Evolutionary conservation across 2,329 filamentous ascomycete species (phyloP).

Genomic region (Sphaerulina vaccinii): DNA sequence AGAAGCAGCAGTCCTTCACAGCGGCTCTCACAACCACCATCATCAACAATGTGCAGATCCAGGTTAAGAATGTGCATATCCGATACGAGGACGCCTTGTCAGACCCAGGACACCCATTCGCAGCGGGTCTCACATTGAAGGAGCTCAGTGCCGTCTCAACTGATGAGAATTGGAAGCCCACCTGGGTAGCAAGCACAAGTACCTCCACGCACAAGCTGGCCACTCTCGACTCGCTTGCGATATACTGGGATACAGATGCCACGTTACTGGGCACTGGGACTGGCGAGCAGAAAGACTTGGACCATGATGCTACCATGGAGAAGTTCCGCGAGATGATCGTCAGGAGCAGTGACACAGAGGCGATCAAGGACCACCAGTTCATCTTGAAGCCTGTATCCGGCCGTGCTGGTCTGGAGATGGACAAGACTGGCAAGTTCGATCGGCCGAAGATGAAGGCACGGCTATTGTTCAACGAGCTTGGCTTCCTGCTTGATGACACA

Average conservation of each 20-base stretch:
- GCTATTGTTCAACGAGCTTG: conserved; percentile 93
- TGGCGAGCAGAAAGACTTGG: conserved; percentile 64
- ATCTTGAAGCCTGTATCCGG: conserved; percentile 95
- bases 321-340: conserved; percentile 78
- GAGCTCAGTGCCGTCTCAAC: conserved; percentile 98
- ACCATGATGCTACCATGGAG: conserved; percentile 73
- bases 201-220: conserved; percentile 89
- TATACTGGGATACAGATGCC: conserved; percentile 98
- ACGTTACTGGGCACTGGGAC: conserved; percentile 78
- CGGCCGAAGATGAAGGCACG: conserved; percentile 86
- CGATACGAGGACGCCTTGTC: conserved; percentile 98
- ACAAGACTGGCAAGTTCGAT: conserved; percentile 81
- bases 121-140: conserved; percentile 84
- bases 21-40: conserved; percentile 94
- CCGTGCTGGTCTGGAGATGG: conserved; percentile 88
- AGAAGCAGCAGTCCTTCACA: conserved; percentile 97
- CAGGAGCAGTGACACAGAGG: conserved; percentile 59
- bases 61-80: conserved; percentile 96
- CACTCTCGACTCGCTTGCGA: conserved; percentile 80
- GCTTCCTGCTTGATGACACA: conserved; percentile 93
- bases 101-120: conserved; percentile 90
- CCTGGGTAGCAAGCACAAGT: conserved; percentile 86
- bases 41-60: conserved; percentile 96
- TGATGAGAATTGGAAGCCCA: conserved; percentile 89
- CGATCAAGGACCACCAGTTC: conserved; percentile 71